Base-by-base conservation (phyloP, 352 stramenopile genomes). In the Blastocystis sp. region DNA sequence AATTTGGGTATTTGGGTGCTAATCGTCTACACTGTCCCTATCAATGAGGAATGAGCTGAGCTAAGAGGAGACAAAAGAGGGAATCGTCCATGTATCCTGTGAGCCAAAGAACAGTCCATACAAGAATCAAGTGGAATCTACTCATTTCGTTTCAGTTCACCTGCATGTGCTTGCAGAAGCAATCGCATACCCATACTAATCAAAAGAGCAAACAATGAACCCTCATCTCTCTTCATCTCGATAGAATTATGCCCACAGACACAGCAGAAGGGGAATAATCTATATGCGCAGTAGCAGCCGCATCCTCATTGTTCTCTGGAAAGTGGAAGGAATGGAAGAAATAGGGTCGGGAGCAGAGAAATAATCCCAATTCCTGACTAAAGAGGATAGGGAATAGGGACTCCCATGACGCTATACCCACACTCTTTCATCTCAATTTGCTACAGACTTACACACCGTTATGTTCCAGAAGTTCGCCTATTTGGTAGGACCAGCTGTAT, bases 391-490 rank as follows among this genome's bases (percentile, higher is more conserved):
- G 48, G 14, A 0, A 57, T 57, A 57, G 48, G 48, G 48, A 57
- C 48, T 17, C 6, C 14, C 14, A 7, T 14, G 48, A 14, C 48
- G 14, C 48, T 57, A 57, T 57, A 7, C 14, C 48, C 48, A 54
- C 34, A 3, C 65, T 84, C 48, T 64, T 69, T n/a, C 40, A 43
- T 68, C 57, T 52, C 42, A 24, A 76, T 59, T 57, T 59, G 7
- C 45, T 69, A 52, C 34, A 84, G 65, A 57, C 65, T 69, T 48
- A 84, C 74, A 69, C 74, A 84, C 34, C 48, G 52, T 19, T 21
- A 84, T 84, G 74, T 84, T 84, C 74, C 48, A 69, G 34, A 84
- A 84, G 74, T 84, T 84, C 48, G 61, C 61, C 3, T 70, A 69
- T 70, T 68, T 69, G 74, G 74, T 84, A 84, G 17, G 38, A 17